Conservation (phyloP, 2,329 filamentous ascomycete species). For the Colletotrichum musae region DNA sequence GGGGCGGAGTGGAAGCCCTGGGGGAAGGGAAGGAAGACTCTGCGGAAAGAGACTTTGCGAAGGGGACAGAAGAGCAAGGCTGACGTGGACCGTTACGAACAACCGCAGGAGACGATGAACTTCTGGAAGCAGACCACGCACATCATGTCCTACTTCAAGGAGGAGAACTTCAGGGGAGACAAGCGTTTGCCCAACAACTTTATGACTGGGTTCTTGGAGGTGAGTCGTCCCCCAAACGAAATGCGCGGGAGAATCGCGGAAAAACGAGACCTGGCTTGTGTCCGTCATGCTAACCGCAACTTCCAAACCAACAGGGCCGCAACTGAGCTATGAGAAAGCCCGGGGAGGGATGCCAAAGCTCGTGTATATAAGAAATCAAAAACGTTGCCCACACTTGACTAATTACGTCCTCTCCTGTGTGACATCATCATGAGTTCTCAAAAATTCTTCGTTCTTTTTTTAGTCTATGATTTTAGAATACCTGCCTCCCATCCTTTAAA, state of each 20-base stretch:
- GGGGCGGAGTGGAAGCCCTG: not conserved
- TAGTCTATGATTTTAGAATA: slow-evolving; percentile 22
- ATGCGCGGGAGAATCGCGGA: not conserved
- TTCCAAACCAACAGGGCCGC: slow-evolving; percentile 34
- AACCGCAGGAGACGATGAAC: slow-evolving; percentile 91
- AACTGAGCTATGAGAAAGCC: slow-evolving; percentile 40
- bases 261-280: not conserved
- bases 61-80: not conserved
- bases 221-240: slow-evolving; percentile 58
- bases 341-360: slow-evolving; percentile 18
- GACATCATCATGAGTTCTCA: too few relatives aligned
- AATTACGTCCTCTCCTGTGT: not conserved
- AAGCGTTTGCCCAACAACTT: slow-evolving; percentile 88
- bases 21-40: not conserved
- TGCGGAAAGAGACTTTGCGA: not conserved
- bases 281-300: slow-evolving; percentile 15
- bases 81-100: not conserved
- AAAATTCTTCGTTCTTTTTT: slow-evolving; percentile 11
- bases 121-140: slow-evolving; percentile 99
- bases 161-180: slow-evolving; percentile 83
- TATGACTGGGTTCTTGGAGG: slow-evolving; percentile 96
- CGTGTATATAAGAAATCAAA: slow-evolving; percentile 38
- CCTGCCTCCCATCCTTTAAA: not conserved
- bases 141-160: slow-evolving; percentile 96
- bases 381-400: slow-evolving; percentile 28